A percentile compares a stretch with the other conserved stretches of the same genome.
Conservation (phyloP, 805 yeast genomes). For the Cyberlindnera euphorbiiphila region DNA sequence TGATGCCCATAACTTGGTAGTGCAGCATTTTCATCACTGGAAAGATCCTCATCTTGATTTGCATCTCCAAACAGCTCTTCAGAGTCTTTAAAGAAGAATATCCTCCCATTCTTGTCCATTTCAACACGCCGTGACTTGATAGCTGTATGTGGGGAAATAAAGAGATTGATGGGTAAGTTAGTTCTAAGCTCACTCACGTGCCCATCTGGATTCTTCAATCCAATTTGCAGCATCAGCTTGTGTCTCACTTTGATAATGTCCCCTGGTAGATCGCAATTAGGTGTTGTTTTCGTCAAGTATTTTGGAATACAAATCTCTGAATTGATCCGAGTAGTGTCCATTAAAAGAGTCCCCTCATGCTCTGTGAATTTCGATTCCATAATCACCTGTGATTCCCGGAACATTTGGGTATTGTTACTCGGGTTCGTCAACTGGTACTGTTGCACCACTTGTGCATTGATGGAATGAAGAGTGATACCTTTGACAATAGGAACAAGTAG, state of each 20-base stretch:
- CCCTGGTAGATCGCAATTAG: conserved; percentile 66
- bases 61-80: conserved; percentile 26
- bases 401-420: conserved; percentile 46
- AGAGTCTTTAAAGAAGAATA: conserved; percentile 35
- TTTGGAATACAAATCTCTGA: conserved; percentile 61
- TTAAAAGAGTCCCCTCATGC: conserved; percentile 38
- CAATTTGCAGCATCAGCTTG: conserved; percentile 68
- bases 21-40: conserved; percentile 37
- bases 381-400: conserved; percentile 52
- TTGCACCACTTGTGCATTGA: conserved; percentile 64
- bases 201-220: conserved; percentile 69
- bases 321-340: conserved; percentile 60
- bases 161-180: conserved; percentile 69
- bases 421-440: conserved; percentile 50
- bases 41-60: background rate
- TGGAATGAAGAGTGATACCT: conserved; percentile 66
- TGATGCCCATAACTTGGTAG: conserved; percentile 75
- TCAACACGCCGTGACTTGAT: conserved; percentile 39
- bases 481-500: conserved; percentile 73
- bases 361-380: conserved; percentile 44
- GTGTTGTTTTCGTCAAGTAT: conserved; percentile 66
- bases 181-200: conserved; percentile 85
- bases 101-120: conserved; percentile 35
- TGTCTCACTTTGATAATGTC: conserved; percentile 71
- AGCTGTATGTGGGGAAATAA: conserved; percentile 68